These are phyloP conservation scores for Schwanniomyces yamadae DNA, from an alignment of 805 yeast species.

Conservation along the genomic window DNA sequence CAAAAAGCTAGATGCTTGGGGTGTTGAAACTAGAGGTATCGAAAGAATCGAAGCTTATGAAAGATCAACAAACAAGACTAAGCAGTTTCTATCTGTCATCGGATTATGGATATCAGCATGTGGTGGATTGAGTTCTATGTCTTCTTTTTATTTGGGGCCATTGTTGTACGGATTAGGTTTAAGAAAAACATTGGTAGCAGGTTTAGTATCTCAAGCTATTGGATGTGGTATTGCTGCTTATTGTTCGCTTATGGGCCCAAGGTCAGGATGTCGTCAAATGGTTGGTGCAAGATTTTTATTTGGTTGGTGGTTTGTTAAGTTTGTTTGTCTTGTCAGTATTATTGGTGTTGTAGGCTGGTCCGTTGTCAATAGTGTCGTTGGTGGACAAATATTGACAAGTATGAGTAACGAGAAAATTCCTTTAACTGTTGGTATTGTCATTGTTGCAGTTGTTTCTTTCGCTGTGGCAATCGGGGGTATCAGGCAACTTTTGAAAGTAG, in stretches of 20 bases:
- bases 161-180: slow-evolving; percentile 68
- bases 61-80: slow-evolving; percentile 41
- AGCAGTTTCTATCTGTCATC: slow-evolving; percentile 44
- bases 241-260: slow-evolving; percentile 84
- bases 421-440: slow-evolving; percentile 68
- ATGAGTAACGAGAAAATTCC: slow-evolving; percentile 68
- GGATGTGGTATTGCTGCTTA: slow-evolving; percentile 82
- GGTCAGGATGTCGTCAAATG: slow-evolving; percentile 89
- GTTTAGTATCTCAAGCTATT: slow-evolving; percentile 58
- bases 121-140: slow-evolving; percentile 88
- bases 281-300: slow-evolving; percentile 76
- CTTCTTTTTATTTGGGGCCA: slow-evolving; percentile 77
- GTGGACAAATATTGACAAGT: slow-evolving; percentile 76
- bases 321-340: slow-evolving; percentile 69
- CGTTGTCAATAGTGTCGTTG: slow-evolving; percentile 84
- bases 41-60: slow-evolving; percentile 71
- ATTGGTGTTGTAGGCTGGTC: slow-evolving; percentile 90
- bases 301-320: slow-evolving; percentile 83
- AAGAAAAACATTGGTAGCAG: slow-evolving; percentile 59
- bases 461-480: slow-evolving; percentile 77
- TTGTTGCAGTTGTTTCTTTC: slow-evolving; percentile 63
- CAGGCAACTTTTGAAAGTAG: slow-evolving; percentile 64
- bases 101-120: slow-evolving; percentile 86
- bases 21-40: slow-evolving; percentile 78
- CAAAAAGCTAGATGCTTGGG: slow-evolving; percentile 44